Conservation (phyloP, 1,139 yeast genomes). For the Sugiyamaella novakii region DNA sequence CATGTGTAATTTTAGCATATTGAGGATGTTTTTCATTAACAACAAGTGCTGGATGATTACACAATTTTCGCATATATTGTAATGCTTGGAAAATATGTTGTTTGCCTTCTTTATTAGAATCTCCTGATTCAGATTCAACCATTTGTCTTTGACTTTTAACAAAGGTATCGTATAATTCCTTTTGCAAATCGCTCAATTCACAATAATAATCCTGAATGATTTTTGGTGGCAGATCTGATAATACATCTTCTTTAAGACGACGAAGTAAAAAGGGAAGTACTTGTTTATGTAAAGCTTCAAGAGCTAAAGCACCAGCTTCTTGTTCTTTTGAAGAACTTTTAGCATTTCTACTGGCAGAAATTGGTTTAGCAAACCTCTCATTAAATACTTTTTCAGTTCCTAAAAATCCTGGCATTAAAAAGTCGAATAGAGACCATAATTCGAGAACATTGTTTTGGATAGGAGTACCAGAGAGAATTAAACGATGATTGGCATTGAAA, state of each 20-base stretch:
- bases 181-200: slow-evolving; percentile 88
- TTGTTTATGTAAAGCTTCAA: slow-evolving; percentile 94
- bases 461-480: slow-evolving; percentile 95
- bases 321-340: slow-evolving; percentile 93
- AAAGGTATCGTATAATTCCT: slow-evolving; percentile 83
- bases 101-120: slow-evolving; percentile 55
- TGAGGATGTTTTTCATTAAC: slow-evolving; percentile 84
- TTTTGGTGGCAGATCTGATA: slow-evolving; percentile 95
- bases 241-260: slow-evolving; percentile 93
- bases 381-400: slow-evolving; percentile 95
- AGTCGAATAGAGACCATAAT: slow-evolving; percentile 95
- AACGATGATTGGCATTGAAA: slow-evolving; percentile 81
- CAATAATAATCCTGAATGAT: slow-evolving; percentile 98
- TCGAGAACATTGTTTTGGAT: slow-evolving; percentile 96
- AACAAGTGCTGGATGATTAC: slow-evolving; percentile 97
- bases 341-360: slow-evolving; percentile 89
- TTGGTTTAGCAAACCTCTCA: slow-evolving; percentile 95
- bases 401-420: slow-evolving; percentile 96
- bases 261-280: slow-evolving; percentile 95
- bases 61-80: slow-evolving; percentile 94
- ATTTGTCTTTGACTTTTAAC: slow-evolving; percentile 80
- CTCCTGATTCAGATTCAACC: slow-evolving; percentile 62
- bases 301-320: slow-evolving; percentile 94
- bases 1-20: slow-evolving; percentile 61
- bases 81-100: slow-evolving; percentile 97